Evolutionary conservation across 169 alveolate genomes (phyloP).

Genomic region (Babesia bovis): DNA sequence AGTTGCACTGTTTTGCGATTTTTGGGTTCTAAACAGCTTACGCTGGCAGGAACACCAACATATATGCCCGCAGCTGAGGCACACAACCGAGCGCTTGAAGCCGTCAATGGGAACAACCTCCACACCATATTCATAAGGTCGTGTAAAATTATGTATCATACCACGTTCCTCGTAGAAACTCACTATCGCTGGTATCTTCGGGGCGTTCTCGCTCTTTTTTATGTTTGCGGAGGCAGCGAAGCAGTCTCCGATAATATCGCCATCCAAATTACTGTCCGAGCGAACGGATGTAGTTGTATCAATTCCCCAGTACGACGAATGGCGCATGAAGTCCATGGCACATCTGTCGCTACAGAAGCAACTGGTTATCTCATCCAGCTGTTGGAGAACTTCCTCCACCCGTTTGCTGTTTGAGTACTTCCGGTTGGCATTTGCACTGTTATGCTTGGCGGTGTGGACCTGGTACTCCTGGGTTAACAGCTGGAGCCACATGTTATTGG

Average conservation of each 20-base stretch:
- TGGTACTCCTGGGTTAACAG: conserved; percentile 48
- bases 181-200: conserved; percentile 1
- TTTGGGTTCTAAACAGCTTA: conserved; percentile 41
- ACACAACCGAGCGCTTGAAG: conserved; percentile 54
- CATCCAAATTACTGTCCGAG: neutral
- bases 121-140: conserved; percentile 49
- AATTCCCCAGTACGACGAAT: conserved; percentile 43
- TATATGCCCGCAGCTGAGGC: conserved; percentile 57
- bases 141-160: conserved; percentile 53
- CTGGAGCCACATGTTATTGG: conserved; percentile 39
- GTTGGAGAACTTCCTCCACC: conserved; percentile 58
- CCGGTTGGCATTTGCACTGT: neutral
- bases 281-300: neutral
- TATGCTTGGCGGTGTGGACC: conserved; percentile 13
- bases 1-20: neutral
- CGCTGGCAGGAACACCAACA: conserved; percentile 63
- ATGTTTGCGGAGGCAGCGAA: neutral
- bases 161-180: conserved; percentile 62
- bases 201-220: neutral
- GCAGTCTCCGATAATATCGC: conserved; percentile 16
- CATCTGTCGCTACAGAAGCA: conserved; percentile 63
- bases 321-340: conserved; percentile 55
- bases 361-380: conserved; percentile 59
- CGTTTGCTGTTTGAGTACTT: conserved; percentile 32
- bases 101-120: conserved; percentile 10